A percentile compares a stretch with the other conserved stretches of the same genome.
phyloP scores from a whole-genome alignment of 2,329 filamentous ascomycete genomes.

The Nigrospora osmanthi region DNA sequence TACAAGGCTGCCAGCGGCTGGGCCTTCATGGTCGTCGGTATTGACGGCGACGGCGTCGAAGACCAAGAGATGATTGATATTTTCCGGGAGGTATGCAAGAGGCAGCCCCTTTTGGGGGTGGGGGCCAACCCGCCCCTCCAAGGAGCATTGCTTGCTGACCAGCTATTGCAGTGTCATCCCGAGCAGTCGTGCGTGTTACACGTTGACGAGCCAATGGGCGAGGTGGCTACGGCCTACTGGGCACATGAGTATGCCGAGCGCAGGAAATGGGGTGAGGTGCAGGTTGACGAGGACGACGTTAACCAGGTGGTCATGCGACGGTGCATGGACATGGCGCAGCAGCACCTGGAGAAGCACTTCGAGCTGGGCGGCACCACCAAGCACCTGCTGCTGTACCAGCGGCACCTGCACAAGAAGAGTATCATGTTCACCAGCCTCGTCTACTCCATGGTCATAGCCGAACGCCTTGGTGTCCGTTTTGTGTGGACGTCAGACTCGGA shows the following conservation, averaged over 20 bases:
- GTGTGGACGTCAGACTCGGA: slow-evolving; percentile 28
- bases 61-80: slow-evolving; percentile 21
- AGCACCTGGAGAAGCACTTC: slow-evolving; percentile 1
- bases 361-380: not conserved
- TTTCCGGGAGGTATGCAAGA: slow-evolving; percentile 9
- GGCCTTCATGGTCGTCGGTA: slow-evolving; percentile 17
- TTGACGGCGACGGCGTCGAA: slow-evolving; percentile 18
- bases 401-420: slow-evolving; percentile 28
- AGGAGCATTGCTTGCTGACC: not conserved
- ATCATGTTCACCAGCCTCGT: slow-evolving; percentile 29
- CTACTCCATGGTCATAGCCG: slow-evolving; percentile 21
- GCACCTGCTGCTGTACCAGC: slow-evolving; percentile 14
- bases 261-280: not conserved
- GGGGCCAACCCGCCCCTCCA: too few species aligned
- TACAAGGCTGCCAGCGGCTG: slow-evolving; percentile 16
- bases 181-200: slow-evolving; percentile 12
- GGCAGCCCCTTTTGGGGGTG: not conserved
- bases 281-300: slow-evolving; percentile 1
- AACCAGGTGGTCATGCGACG: slow-evolving; percentile 2
- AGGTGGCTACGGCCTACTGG: slow-evolving; percentile 13
- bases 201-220: slow-evolving; percentile 16
- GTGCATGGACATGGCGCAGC: slow-evolving; percentile 2
- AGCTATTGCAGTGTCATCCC: slow-evolving; percentile 11
- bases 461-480: slow-evolving; percentile 22
- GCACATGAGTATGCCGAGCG: slow-evolving; percentile 3